A percentile compares a stretch with the other conserved stretches of the same genome.
Evolutionary conservation across 2,329 filamentous ascomycete species (phyloP).

Genomic region (Lecanosticta acicola): DNA sequence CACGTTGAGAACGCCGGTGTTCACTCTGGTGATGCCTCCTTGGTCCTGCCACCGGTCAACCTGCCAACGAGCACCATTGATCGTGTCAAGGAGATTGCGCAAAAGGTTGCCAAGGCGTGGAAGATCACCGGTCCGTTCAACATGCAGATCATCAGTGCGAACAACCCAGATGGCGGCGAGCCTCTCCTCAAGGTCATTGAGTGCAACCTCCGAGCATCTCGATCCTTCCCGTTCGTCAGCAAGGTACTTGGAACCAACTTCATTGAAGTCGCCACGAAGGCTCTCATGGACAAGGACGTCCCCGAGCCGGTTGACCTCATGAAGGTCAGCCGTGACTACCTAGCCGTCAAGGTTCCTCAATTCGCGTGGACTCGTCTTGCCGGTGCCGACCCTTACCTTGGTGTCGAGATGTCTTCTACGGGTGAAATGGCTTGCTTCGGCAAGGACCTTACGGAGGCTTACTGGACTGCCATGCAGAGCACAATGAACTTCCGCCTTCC

Average conservation of each 20-base stretch:
- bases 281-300: slow-evolving; percentile 77
- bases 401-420: slow-evolving; percentile 94
- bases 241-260: slow-evolving; percentile 97
- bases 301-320: slow-evolving; percentile 84
- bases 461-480: slow-evolving; percentile 93
- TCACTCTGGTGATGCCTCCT: slow-evolving; percentile 93
- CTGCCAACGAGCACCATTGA: slow-evolving; percentile 72
- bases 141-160: slow-evolving; percentile 98
- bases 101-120: slow-evolving; percentile 96
- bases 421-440: slow-evolving; percentile 99
- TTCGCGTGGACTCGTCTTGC: slow-evolving; percentile 98
- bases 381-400: slow-evolving; percentile 93
- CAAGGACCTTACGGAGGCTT: slow-evolving; percentile 89
- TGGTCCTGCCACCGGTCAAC: slow-evolving; percentile 80
- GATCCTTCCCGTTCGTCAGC: slow-evolving; percentile 96
- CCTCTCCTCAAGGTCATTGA: slow-evolving; percentile 90
- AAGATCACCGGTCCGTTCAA: slow-evolving; percentile 98
- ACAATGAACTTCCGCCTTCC: slow-evolving; percentile 99
- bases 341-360: slow-evolving; percentile 96
- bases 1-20: slow-evolving; percentile 97
- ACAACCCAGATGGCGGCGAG: slow-evolving; percentile 67
- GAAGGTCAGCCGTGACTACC: slow-evolving; percentile 80
- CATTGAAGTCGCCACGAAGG: slow-evolving; percentile 90
- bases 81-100: slow-evolving; percentile 88
- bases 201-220: slow-evolving; percentile 94